Evolutionary conservation across 2,329 filamentous ascomycete genomes (phyloP), one percentile per base, ranked within the genome.

Genomic region (Aschersonia sp.): DNA sequence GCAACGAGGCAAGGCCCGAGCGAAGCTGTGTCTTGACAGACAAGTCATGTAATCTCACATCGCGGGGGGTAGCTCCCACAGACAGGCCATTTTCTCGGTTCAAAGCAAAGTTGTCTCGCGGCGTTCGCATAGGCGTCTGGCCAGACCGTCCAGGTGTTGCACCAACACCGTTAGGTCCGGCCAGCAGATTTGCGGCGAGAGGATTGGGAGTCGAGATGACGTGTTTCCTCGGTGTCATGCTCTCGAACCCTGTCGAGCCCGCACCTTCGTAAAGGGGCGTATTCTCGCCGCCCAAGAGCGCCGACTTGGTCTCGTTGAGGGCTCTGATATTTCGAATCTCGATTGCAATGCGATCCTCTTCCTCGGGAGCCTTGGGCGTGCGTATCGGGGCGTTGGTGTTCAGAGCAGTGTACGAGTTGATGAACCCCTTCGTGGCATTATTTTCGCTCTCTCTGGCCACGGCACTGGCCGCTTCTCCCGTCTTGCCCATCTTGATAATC

Each of bases 401-500:
- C 46, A 95, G 78, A 40, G 78, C 81, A 12, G 84, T 79, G 63
- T 98, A 98, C 56, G 88, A 86, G 54, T 87, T 87, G 49, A 97
- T 77, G 43, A 98, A 72, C 5, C 89, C 88, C 54, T 85, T 79
- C 0, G 89, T 94, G 46, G 86, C 80, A 59, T 87, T 80, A 53
- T 89, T 94, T 50, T 95, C 87, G 61, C 85, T 85, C 47, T 81
- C 79, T 43, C 78, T 78, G 5, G 86, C 87, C 61, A 85, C 72
- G 52, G 75, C 70, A 57, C 81, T 88, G 42, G 92, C 92, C 46
- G 83, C 81, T 59, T 96, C 88, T 39, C 90, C 92, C 51, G 88
- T 79, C 76, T 94, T 85, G 43, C 92, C 90, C 88, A 97, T 94
- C 71, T 98, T 98, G 54, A 98, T 87, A 58, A 98, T 97, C 55